Base-by-base conservation (phyloP, 2,329 filamentous ascomycete species). In the Neofusicoccum kwambonambiense region DNA sequence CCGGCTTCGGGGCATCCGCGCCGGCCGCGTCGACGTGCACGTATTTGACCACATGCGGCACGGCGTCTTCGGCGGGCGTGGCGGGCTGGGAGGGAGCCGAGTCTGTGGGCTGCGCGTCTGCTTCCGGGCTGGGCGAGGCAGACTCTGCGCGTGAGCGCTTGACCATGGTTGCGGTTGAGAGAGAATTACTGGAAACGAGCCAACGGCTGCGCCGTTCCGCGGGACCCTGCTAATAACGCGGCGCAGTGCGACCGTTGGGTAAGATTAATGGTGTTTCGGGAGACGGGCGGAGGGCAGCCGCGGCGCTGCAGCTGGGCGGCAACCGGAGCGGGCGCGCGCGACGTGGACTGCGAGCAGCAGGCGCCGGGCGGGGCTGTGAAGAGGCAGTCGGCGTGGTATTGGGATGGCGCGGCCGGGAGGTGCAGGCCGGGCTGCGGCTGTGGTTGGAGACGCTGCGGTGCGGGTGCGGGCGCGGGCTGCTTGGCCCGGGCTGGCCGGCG, bases 131-230 rank as follows among this genome's bases (percentile, higher is more conserved):
- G 68, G 77, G 70, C 65, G 83, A 84, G 13, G 50, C 31, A 56
- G 61, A 64, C 68, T 80, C 80, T 76, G 80, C 78, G 75, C 84
- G 81, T 76, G 82, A 81, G 75, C 87, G 87, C 77, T 89, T 89
- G 70, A 81, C 80, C 87, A 89, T 89, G 64, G 66, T 65, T 51
- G 58, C 67, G 61, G 64, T 63, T 69, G 41, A 47, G 51, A 67
- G 64, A 65, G 60, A 19, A 17, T 56, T 66, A 64, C 68, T 70
- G 67, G 56, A 17, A 60, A 39, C 17, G 31, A 52, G 27, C 13
- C 44, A 9, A 5, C n/a, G 41, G n/a, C 50, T 60, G 27, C 27
- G 51, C 35, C 17, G 41, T 34, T 7, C 50, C 41, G 17, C 39
- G 37, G 49, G 47, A 56, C 49, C 45, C 49, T 56, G 62, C 22